Evolutionary conservation across 495 filamentous ascomycete genomes (phyloP).

Genomic region (Aspergillus ostianus): DNA sequence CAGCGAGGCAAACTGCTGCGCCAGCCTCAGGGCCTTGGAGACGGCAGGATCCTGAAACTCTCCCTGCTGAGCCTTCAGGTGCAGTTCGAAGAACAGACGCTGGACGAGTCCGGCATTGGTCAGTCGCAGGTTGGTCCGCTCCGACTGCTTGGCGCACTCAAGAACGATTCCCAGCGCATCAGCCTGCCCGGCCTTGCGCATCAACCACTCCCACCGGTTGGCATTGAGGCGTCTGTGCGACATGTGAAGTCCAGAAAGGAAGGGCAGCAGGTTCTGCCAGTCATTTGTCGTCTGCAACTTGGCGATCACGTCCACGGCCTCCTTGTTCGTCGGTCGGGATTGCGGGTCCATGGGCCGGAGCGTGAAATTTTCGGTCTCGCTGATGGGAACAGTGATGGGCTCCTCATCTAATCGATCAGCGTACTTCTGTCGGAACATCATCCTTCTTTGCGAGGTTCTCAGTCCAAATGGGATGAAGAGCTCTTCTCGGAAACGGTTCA

Average conservation of each 20-base stretch:
- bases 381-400: slow-evolving; percentile 59
- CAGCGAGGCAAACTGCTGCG: slow-evolving; percentile 48
- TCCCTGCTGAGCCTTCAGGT: slow-evolving; percentile 42
- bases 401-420: slow-evolving; percentile 52
- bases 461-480: slow-evolving; percentile 66
- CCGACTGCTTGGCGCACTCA: slow-evolving; percentile 48
- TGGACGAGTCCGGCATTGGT: slow-evolving; percentile 36
- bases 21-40: slow-evolving; percentile 39
- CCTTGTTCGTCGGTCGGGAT: slow-evolving; percentile 34
- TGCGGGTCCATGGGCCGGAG: slow-evolving; percentile 50
- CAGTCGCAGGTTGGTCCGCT: slow-evolving; percentile 52
- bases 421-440: slow-evolving; percentile 52
- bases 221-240: slow-evolving; percentile 34
- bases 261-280: slow-evolving; percentile 56
- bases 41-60: slow-evolving; percentile 40
- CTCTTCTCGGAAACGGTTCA: slow-evolving; percentile 56
- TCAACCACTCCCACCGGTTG: slow-evolving; percentile 35
- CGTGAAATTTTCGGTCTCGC: slow-evolving; percentile 52
- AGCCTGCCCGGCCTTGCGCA: slow-evolving; percentile 37
- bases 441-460: slow-evolving; percentile 49
- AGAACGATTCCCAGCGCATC: slow-evolving; percentile 48
- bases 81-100: slow-evolving; percentile 51
- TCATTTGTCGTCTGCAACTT: slow-evolving; percentile 57
- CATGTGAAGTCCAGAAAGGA: slow-evolving; percentile 56
- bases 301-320: slow-evolving; percentile 28